Conservation (phyloP, 2,329 filamentous ascomycete species). For the Graphilbum fragrans region DNA sequence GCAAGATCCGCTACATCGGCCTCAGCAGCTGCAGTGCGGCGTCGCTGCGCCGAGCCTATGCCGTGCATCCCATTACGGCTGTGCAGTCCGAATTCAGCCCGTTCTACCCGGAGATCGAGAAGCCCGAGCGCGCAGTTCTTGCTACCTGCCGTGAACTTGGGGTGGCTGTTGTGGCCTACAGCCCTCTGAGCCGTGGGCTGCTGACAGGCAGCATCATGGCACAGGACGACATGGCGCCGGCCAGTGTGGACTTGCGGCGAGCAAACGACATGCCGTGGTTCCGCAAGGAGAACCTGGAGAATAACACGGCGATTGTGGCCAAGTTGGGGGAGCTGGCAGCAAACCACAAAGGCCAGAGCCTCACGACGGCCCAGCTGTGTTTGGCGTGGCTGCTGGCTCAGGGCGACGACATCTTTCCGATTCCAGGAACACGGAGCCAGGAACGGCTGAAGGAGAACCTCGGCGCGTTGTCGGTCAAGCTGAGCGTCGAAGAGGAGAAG, state of each 20-base stretch:
- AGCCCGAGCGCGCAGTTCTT: slow-evolving; percentile 23
- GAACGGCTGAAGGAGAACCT: slow-evolving; percentile 13
- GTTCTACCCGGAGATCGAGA: slow-evolving; percentile 47
- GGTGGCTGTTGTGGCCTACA: slow-evolving; percentile 25
- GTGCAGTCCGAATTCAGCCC: slow-evolving; percentile 43
- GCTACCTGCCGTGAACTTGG: slow-evolving; percentile 32
- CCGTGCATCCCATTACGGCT: slow-evolving; percentile 34
- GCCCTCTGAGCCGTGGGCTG: slow-evolving; percentile 28
- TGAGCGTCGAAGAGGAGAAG: no score
- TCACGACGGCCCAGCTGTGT: slow-evolving; percentile 1
- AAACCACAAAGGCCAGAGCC: background rate
- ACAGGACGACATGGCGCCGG: slow-evolving; percentile 4
- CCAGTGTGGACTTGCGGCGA: slow-evolving; percentile 10
- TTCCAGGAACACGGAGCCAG: slow-evolving; percentile 7
- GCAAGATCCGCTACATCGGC: slow-evolving; percentile 45
- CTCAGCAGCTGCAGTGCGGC: slow-evolving; percentile 36
- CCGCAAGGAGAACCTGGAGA: slow-evolving; percentile 2
- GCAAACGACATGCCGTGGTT: slow-evolving; percentile 5
- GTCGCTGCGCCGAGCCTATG: slow-evolving; percentile 37
- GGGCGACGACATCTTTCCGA: slow-evolving; percentile 5
- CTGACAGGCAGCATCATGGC: slow-evolving; percentile 22
- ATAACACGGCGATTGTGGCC: slow-evolving; percentile 2
- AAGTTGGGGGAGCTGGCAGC: no score
- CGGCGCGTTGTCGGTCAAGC: slow-evolving; percentile 12
- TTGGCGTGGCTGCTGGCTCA: slow-evolving; percentile 5